Base-by-base conservation (phyloP, 83 land plant species). In the Larix sibirica region DNA sequence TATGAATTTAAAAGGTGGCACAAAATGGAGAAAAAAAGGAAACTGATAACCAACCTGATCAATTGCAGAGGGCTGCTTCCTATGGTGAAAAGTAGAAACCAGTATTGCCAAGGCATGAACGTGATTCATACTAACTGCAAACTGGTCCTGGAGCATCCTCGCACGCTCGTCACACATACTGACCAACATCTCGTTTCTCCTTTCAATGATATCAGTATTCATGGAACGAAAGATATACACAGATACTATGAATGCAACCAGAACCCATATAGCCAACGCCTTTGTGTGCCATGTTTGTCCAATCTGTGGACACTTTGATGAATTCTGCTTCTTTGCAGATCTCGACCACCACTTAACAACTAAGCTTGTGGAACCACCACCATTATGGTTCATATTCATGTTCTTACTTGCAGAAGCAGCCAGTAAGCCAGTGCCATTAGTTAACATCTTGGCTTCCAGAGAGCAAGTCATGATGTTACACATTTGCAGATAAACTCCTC, bases 161-260 rank as follows among this genome's bases (percentile, higher is more conserved):
- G 98, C 98, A 56, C 98, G 82, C 80, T 95, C 96, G 67, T 95
- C 96, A 84, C 96, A 94, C 98, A 95, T 95, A 81, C 90, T 95
- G 10, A 80, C 87, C 18, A 95, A 91, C 26, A 83, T 86, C 42
- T 95, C 98, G 54, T 84, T 86, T 66, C 92, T 74, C 65, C 91
- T 87, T 62, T 79, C 62, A 3, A 76, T 63, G 40, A 83, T 79
- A 61, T 81, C 69, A 24, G 71, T 66, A 78, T 81, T 89, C 88
- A 90, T 84, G 83, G 79, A 77, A 56, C 70, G 80, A 77, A 85
- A 93, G 20, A 85, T 38, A 80, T 84, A 85, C 9, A 87, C 8
- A 61, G 96, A 88, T 0, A 80, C 64, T 20, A 79, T 20, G 62
- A 83, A 62, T 14, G 93, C 96, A 12, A n/a, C 4, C 0, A 87